phyloP scores from a whole-genome alignment of 2,329 filamentous ascomycete genomes.

The Chaetothyriales sp. region DNA sequence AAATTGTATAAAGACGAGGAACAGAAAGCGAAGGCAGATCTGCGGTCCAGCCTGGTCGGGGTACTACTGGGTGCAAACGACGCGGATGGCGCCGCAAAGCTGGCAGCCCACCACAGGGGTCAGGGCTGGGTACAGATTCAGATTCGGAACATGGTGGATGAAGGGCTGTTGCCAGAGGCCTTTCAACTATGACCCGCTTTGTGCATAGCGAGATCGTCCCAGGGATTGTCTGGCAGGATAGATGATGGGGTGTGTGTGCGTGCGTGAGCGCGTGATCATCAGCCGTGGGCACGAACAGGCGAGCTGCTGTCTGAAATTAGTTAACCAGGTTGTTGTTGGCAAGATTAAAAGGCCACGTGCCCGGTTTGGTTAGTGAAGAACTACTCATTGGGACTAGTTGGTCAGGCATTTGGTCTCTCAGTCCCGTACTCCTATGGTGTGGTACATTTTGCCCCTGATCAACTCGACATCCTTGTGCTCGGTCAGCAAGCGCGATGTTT shows the following conservation, averaged over 20 bases:
- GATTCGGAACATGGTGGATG: constrained; percentile 16
- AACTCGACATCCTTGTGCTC: not conserved
- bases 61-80: constrained; percentile 2
- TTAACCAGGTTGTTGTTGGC: too few relatives aligned
- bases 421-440: not conserved
- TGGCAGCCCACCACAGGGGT: constrained; percentile 1
- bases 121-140: constrained; percentile 11
- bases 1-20: constrained; percentile 21
- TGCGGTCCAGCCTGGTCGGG: constrained; percentile 6
- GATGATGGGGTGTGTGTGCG: too few relatives aligned
- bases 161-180: constrained; percentile 8
- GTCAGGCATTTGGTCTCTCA: too few relatives aligned
- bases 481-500: not conserved
- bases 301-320: too few relatives aligned
- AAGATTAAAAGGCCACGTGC: too few relatives aligned
- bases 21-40: constrained; percentile 8
- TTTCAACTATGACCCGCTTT: not conserved
- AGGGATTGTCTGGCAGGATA: too few relatives aligned
- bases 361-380: too few relatives aligned
- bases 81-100: not conserved
- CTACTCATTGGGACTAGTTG: too few relatives aligned
- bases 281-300: too few relatives aligned
- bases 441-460: not conserved
- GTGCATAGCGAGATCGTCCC: too few relatives aligned
- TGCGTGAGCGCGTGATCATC: too few relatives aligned